A percentile compares a stretch with the other conserved stretches of the same genome.
Conservation (phyloP, 2,329 filamentous ascomycete genomes). For the Blumeria hordei region DNA sequence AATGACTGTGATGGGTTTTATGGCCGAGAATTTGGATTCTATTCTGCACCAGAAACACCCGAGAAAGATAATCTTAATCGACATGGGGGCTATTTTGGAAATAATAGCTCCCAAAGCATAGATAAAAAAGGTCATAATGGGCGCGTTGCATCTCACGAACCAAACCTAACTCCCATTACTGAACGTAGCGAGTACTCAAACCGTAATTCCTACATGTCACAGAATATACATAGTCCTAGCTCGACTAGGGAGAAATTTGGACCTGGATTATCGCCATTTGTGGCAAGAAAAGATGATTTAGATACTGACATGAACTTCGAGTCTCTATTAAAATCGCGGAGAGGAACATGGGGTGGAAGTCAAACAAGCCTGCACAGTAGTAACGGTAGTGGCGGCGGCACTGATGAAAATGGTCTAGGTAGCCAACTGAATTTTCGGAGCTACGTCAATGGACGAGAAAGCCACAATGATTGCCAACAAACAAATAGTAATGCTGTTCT, state of each 20-base stretch:
- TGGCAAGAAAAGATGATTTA: slow-evolving; percentile 30
- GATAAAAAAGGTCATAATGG: slow-evolving; percentile 38
- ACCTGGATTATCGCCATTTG: slow-evolving; percentile 55
- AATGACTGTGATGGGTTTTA: slow-evolving; percentile 89
- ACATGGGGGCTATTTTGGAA: slow-evolving; percentile 76
- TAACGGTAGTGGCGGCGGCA: slow-evolving; percentile 5
- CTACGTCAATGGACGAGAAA: too few relatives aligned
- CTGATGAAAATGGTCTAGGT: too few relatives aligned
- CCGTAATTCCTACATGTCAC: slow-evolving; percentile 55
- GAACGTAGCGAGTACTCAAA: slow-evolving; percentile 92
- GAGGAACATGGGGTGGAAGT: slow-evolving; percentile 59
- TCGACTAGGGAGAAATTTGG: slow-evolving; percentile 27
- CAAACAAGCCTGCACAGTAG: slow-evolving; percentile 44
- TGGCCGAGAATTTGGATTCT: slow-evolving; percentile 91
- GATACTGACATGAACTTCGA: slow-evolving; percentile 43
- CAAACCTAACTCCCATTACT: slow-evolving; percentile 86
- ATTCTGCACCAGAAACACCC: slow-evolving; percentile 33
- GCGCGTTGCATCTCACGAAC: slow-evolving; percentile 52
- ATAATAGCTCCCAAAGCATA: slow-evolving; percentile 26
- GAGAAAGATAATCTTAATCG: slow-evolving; percentile 25
- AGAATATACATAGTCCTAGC: slow-evolving; percentile 20
- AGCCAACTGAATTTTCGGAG: too few relatives aligned
- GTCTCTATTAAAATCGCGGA: slow-evolving; percentile 43
- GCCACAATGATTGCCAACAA: too few relatives aligned
- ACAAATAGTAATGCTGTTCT: too few relatives aligned